phyloP scores from a whole-genome alignment of 2,329 filamentous ascomycete species.

The Podosphaera xanthii region DNA sequence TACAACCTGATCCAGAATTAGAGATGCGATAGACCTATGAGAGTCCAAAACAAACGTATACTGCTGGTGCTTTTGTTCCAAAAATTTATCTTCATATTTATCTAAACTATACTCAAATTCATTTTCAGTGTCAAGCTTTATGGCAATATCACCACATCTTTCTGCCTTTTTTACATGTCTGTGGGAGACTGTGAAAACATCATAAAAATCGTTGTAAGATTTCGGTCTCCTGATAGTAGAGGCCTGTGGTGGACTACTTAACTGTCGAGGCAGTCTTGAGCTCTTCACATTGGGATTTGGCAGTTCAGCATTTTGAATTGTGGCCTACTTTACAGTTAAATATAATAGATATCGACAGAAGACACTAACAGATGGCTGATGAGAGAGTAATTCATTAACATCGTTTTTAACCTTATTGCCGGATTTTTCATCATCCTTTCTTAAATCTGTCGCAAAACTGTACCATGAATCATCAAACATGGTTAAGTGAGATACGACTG shows the following conservation, averaged over 20 bases:
- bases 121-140: constrained; percentile 4
- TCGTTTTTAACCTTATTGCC: constrained; percentile 29
- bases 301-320: constrained; percentile 27
- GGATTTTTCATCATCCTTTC: constrained; percentile 23
- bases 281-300: constrained; percentile 33
- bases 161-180: constrained; percentile 24
- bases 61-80: constrained; percentile 65
- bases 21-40: constrained; percentile 1
- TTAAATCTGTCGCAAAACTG: constrained; percentile 44
- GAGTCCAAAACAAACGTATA: constrained; percentile 40
- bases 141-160: constrained; percentile 5
- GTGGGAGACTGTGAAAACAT: constrained; percentile 33
- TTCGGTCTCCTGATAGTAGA: constrained; percentile 42
- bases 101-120: constrained; percentile 19
- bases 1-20: constrained; percentile 32
- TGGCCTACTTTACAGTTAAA: constrained; percentile 17
- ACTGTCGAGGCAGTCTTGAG: constrained; percentile 31
- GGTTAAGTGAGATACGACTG: constrained; percentile 6
- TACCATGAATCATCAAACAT: constrained; percentile 81
- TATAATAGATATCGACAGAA: constrained; percentile 12
- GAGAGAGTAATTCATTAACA: constrained; percentile 46
- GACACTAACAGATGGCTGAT: constrained; percentile 34
- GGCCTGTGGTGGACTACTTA: constrained; percentile 40
- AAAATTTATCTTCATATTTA: constrained; percentile 38
- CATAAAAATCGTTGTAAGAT: constrained; percentile 60